These are phyloP conservation scores for Fusarium pseudocircinatum DNA, from an alignment of 2,329 filamentous ascomycete genomes.

Conservation along the genomic window DNA sequence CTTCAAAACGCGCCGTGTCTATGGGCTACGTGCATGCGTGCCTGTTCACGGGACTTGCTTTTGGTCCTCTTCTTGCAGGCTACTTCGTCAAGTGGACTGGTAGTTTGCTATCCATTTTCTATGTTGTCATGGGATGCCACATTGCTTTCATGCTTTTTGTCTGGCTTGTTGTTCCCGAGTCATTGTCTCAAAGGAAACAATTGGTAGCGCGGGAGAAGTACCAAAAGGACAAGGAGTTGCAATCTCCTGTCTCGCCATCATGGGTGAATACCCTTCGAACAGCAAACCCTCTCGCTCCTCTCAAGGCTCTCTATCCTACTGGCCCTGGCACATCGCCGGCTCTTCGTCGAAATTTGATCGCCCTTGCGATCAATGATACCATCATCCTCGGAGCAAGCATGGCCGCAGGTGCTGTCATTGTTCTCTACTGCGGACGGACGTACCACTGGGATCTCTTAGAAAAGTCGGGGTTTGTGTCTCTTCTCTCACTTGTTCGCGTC, in stretches of 20 bases:
- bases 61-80: slow-evolving; percentile 84
- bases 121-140: slow-evolving; percentile 79
- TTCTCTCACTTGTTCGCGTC: slow-evolving; percentile 82
- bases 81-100: slow-evolving; percentile 82
- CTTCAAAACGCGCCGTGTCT: slow-evolving; percentile 79
- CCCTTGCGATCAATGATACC: slow-evolving; percentile 83
- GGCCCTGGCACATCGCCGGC: slow-evolving; percentile 67
- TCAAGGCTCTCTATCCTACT: slow-evolving; percentile 80
- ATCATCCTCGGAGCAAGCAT: slow-evolving; percentile 84
- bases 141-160: slow-evolving; percentile 77
- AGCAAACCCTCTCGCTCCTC: slow-evolving; percentile 77
- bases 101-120: slow-evolving; percentile 83
- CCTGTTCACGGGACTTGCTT: slow-evolving; percentile 86
- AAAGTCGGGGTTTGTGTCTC: slow-evolving; percentile 81
- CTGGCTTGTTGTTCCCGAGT: slow-evolving; percentile 81
- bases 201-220: slow-evolving; percentile 75
- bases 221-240: slow-evolving; percentile 55
- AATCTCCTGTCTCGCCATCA: slow-evolving; percentile 35
- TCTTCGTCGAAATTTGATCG: slow-evolving; percentile 81
- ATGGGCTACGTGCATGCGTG: slow-evolving; percentile 93
- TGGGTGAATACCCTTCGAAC: slow-evolving; percentile 52
- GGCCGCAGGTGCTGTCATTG: slow-evolving; percentile 80
- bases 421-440: slow-evolving; percentile 83
- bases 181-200: slow-evolving; percentile 78
- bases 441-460: slow-evolving; percentile 88